Evolutionary conservation across 306 rosid genomes (phyloP).

Genomic region (Astragalus membranaceus): DNA sequence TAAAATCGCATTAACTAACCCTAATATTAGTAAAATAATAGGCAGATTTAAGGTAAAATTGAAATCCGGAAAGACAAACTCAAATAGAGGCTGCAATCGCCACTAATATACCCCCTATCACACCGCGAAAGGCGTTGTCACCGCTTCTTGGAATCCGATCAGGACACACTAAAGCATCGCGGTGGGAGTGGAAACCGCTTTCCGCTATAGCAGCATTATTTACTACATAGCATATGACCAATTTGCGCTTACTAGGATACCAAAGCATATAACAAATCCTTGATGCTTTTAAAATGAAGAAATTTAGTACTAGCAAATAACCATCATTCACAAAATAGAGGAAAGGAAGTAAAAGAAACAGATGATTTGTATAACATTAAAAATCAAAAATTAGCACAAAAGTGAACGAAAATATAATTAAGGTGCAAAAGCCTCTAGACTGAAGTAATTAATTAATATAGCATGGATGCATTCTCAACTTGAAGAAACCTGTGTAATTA

Average conservation of each 20-base stretch:
- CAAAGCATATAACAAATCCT: neutral
- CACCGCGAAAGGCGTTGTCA: too few species aligned
- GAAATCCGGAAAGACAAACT: too few species aligned
- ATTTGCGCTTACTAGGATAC: neutral
- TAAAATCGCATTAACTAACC: too few species aligned
- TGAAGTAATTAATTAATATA: constrained; percentile 21
- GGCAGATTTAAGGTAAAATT: too few species aligned
- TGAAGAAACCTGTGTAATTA: constrained; percentile 42
- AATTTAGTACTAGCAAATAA: neutral
- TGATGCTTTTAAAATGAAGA: constrained; percentile 4
- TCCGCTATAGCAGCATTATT: too few species aligned
- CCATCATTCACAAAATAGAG: neutral
- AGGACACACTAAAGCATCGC: too few species aligned
- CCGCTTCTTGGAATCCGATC: too few species aligned
- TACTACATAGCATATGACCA: constrained; percentile 28
- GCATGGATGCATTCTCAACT: constrained; percentile 30
- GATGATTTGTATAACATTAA: neutral
- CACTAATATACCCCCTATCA: too few species aligned
- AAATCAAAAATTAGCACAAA: constrained; percentile 20
- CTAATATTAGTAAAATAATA: too few species aligned
- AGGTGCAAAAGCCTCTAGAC: neutral
- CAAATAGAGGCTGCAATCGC: too few species aligned
- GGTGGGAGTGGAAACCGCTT: too few species aligned
- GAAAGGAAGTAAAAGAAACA: neutral
- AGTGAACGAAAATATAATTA: constrained; percentile 17